Conservation (phyloP, 2,329 filamentous ascomycete genomes). For the Myrmaecium sp. region DNA sequence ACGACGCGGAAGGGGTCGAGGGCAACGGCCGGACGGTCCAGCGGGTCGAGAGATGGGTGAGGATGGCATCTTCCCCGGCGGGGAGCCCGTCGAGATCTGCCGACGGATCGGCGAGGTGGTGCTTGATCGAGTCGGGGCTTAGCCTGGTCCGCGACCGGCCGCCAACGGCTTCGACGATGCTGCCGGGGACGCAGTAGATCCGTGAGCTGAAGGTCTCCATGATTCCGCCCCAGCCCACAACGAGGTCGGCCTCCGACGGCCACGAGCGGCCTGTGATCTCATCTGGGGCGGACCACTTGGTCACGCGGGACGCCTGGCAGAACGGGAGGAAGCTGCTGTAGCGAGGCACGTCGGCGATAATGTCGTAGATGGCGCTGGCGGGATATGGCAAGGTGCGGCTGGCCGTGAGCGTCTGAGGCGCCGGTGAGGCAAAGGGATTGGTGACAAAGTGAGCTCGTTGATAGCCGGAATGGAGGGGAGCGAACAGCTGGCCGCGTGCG, state of each 20-base stretch:
- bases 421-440: slow-evolving; percentile 17
- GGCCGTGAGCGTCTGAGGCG: slow-evolving; percentile 50
- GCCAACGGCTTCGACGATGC: slow-evolving; percentile 43
- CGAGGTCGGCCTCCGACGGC: slow-evolving; percentile 63
- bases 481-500: too few species aligned
- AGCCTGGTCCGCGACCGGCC: slow-evolving; percentile 8
- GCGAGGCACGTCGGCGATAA: slow-evolving; percentile 75
- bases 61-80: slow-evolving; percentile 24
- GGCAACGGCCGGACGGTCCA: slow-evolving; percentile 45
- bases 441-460: slow-evolving; percentile 2
- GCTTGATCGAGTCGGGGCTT: slow-evolving; percentile 2
- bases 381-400: slow-evolving; percentile 63
- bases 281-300: slow-evolving; percentile 47
- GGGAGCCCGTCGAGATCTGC: too few species aligned
- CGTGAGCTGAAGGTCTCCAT: slow-evolving; percentile 69
- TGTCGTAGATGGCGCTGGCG: slow-evolving; percentile 52
- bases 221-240: slow-evolving; percentile 70
- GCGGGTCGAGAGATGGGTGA: slow-evolving; percentile 51
- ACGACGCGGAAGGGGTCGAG: slow-evolving; percentile 27
- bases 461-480: neutral
- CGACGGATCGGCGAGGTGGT: slow-evolving; percentile 1
- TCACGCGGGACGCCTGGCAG: slow-evolving; percentile 63
- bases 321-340: slow-evolving; percentile 87
- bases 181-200: slow-evolving; percentile 58
- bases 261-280: slow-evolving; percentile 31